A percentile compares a stretch with the other conserved stretches of the same genome.
Conservation (phyloP, 2,329 filamentous ascomycete species). For the Verticillium tricorpus region DNA sequence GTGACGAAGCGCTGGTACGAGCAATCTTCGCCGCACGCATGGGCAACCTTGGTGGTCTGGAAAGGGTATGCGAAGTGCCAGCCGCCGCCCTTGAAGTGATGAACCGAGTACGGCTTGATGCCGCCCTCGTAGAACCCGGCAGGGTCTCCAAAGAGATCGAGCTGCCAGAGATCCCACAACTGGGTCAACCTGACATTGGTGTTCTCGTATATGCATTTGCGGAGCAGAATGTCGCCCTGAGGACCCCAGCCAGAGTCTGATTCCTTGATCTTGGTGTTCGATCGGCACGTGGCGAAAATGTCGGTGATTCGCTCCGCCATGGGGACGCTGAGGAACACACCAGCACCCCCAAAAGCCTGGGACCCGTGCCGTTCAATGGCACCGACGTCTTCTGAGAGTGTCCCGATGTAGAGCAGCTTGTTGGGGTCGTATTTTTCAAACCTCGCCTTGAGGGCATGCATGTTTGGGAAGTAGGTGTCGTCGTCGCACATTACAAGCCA, state of each 20-base stretch:
- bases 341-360: conserved; percentile 60
- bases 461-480: conserved; percentile 61
- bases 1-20: conserved; percentile 55
- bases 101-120: conserved; percentile 54
- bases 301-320: conserved; percentile 40
- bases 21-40: conserved; percentile 58
- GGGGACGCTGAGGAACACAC: conserved; percentile 55
- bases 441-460: conserved; percentile 47
- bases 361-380: conserved; percentile 57
- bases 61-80: conserved; percentile 52
- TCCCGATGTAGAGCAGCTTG: conserved; percentile 54
- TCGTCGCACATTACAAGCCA: conserved; percentile 62
- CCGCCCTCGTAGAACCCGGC: conserved; percentile 62
- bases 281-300: conserved; percentile 41
- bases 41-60: conserved; percentile 52
- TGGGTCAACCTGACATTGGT: conserved; percentile 53
- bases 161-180: conserved; percentile 54
- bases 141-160: conserved; percentile 56
- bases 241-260: conserved; percentile 55
- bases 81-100: conserved; percentile 59
- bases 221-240: conserved; percentile 57
- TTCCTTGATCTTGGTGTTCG: conserved; percentile 46
- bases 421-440: conserved; percentile 48
- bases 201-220: conserved; percentile 61
- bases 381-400: conserved; percentile 56